A percentile compares a stretch with the other conserved stretches of the same genome.
phyloP scores from a whole-genome alignment of 495 filamentous ascomycete species.

The Parmelia sp. region DNA sequence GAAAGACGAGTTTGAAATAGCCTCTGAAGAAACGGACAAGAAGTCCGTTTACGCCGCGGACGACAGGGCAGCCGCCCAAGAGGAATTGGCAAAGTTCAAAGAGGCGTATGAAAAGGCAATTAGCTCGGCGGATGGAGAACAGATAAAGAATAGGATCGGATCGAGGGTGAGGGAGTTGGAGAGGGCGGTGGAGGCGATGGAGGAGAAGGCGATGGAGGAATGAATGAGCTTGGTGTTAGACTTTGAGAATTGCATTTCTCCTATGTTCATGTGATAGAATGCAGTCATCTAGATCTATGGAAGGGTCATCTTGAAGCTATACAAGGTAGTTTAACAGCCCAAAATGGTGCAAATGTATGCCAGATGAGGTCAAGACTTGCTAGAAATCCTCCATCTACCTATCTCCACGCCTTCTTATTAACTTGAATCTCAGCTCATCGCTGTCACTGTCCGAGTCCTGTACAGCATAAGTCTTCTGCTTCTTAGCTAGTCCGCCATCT shows the following conservation, averaged over 20 bases:
- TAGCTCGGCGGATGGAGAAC: constrained; percentile 36
- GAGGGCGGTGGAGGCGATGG: constrained; percentile 42
- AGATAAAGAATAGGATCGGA: constrained; percentile 46
- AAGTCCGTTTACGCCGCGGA: constrained; percentile 47
- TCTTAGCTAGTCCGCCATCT: constrained; percentile 40
- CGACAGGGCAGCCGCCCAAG: constrained; percentile 46
- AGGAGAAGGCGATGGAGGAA: constrained; percentile 39
- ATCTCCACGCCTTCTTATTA: constrained; percentile 27
- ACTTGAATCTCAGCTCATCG: constrained; percentile 49
- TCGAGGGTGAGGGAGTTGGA: constrained; percentile 49
- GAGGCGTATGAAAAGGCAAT: constrained; percentile 40
- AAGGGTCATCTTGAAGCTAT: not conserved
- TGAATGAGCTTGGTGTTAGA: too few relatives aligned
- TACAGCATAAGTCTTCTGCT: constrained; percentile 31
- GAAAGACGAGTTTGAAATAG: constrained; percentile 52
- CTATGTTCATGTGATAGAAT: not conserved
- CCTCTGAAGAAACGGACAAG: constrained; percentile 50
- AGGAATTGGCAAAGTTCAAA: constrained; percentile 45
- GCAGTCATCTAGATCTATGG: not conserved
- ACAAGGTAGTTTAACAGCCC: not conserved
- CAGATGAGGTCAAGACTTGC: not conserved
- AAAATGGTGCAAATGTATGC: not conserved
- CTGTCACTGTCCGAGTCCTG: constrained; percentile 39
- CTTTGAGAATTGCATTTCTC: too few relatives aligned
- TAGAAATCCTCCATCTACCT: constrained; percentile 8